Evolutionary conservation across 208 protist genomes (phyloP).

Genomic region (Acanthamoeba castellanii): DNA sequence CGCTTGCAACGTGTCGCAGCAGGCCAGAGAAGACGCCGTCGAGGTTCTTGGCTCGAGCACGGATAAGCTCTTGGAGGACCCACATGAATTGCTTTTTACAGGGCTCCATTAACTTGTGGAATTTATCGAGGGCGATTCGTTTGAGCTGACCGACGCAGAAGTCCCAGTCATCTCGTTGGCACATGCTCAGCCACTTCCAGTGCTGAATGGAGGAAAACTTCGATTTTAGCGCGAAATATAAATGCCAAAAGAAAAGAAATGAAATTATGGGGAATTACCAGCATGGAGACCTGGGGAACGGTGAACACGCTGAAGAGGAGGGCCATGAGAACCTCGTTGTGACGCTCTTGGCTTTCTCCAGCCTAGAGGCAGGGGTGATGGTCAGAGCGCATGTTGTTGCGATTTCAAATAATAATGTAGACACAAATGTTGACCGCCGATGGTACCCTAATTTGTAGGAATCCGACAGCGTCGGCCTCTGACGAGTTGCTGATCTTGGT

Average conservation of each 20-base stretch:
- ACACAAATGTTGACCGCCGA: neutral
- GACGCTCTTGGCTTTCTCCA: constrained; percentile 55
- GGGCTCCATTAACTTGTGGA: constrained; percentile 82
- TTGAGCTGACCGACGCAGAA: constrained; percentile 77
- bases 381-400: neutral
- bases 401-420: constrained; percentile 22
- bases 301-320: constrained; percentile 80
- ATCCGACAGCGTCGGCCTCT: constrained; percentile 38
- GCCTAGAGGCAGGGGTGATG: neutral
- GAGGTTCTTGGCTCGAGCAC: constrained; percentile 70
- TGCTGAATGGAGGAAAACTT: neutral
- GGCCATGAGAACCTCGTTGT: constrained; percentile 76
- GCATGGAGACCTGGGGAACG: neutral
- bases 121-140: constrained; percentile 78
- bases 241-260: neutral
- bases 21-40: constrained; percentile 76
- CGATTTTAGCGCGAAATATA: neutral
- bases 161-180: constrained; percentile 68
- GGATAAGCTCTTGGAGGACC: constrained; percentile 82
- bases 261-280: neutral
- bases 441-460: constrained; percentile 38
- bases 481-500: constrained; percentile 1
- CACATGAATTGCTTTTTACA: constrained; percentile 83
- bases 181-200: constrained; percentile 75
- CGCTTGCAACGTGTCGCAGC: constrained; percentile 81